A percentile compares a stretch with the other conserved stretches of the same genome.
phyloP scores from a whole-genome alignment of 768 basidiomycete species.

The Pleurotus eryngii region DNA sequence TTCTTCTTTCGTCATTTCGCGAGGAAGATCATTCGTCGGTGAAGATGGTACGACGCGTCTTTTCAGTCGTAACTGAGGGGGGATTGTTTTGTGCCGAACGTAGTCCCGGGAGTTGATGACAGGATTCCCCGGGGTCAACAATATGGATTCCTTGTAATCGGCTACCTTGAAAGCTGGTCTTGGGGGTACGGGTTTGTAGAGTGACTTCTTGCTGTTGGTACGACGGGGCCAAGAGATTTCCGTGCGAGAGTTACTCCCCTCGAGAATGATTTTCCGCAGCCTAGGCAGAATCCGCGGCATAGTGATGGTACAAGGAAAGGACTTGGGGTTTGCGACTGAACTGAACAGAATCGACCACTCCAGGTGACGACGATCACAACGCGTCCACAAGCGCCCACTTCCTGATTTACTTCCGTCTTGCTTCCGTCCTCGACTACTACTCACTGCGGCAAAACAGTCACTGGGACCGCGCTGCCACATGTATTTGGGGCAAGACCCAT shows the following conservation, averaged over 20 bases:
- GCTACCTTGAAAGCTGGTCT: conserved; percentile 43
- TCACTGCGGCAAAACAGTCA: no score
- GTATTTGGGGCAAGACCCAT: no score
- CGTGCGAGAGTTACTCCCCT: conserved; percentile 15
- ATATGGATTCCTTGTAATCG: conserved; percentile 51
- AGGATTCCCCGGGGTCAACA: conserved; percentile 56
- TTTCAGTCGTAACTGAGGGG: conserved; percentile 41
- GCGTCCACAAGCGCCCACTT: background rate
- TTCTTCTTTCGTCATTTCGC: conserved; percentile 64
- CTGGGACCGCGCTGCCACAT: no score
- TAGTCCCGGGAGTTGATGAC: conserved; percentile 49
- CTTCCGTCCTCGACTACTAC: background rate
- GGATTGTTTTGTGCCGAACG: conserved; percentile 52
- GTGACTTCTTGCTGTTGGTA: conserved; percentile 24
- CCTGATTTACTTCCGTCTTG: background rate
- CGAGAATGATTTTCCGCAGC: conserved; percentile 41
- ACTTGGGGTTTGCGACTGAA: no score
- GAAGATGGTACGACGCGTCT: conserved; percentile 18
- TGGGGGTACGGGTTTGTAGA: conserved; percentile 30
- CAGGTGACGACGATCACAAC: no score
- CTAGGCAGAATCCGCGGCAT: conserved; percentile 77
- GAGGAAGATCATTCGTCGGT: conserved; percentile 30
- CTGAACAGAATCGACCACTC: no score
- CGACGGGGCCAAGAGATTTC: background rate
- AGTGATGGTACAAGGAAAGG: no score